Base-by-base conservation (phyloP, 495 filamentous ascomycete genomes). In the Tuber calosporum region DNA sequence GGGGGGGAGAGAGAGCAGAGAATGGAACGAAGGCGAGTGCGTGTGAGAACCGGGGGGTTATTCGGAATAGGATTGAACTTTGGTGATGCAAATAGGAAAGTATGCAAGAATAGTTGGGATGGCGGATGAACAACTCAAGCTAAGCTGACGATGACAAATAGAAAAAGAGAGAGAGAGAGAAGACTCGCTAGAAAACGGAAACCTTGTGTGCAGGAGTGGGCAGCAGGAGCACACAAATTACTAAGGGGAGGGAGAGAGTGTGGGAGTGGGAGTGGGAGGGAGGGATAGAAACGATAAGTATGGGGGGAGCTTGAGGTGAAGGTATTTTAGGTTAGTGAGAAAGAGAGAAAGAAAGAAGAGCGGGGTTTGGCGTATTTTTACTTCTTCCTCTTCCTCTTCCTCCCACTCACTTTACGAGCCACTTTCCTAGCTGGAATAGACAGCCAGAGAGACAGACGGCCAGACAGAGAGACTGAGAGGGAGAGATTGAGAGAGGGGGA, bases 401-500 rank as follows among this genome's bases (percentile, higher is more conserved):
- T 62, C 26, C 53, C 53, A 34, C 53, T 34, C 26, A 30, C 48
- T 58, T 58, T 62, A 62, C n/a, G 13, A 34, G 34, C 53, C n/a
- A 34, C 53, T 62, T 34, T 62, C 53, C 26, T 62, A 62, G 26
- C 53, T 62, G 17, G 53, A 62, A 4, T 17, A 26, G 53, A 15
- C n/a, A 8, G 53, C 9, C 26, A 34, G 26, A 17, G 53, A 26
- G 53, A 34, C 53, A 62, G 53, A 26, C 53, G 26, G 26, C 53
- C 3, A 30, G 53, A 62, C 11, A 15, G 53, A 13, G 2, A 34
- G n/a, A 62, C 42, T 20, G 72, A 48, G 30, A 26, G 39, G 22
- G 34, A 37, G 69, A 43, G 72, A 58, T 8, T n/a, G 67, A 53
- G 69, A 58, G 75, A 41, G 53, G 66, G 40, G 67, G 62, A 19